phyloP scores from a whole-genome alignment of 2,329 filamentous ascomycete species.

The Plenodomus tracheiphilus region DNA sequence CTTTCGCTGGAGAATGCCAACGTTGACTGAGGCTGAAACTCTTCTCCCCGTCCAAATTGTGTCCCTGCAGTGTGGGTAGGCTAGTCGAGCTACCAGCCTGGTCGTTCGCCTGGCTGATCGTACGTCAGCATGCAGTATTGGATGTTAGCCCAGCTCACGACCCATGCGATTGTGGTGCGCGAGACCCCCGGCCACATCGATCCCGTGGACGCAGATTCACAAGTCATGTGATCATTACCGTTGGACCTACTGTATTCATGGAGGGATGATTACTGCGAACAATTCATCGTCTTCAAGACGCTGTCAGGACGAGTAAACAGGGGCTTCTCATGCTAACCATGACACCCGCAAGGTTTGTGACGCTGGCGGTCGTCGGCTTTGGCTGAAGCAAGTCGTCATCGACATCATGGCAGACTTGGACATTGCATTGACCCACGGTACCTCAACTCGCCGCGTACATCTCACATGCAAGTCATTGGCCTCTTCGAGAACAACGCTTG shows the following conservation, averaged over 20 bases:
- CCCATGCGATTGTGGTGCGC: slow-evolving; percentile 7
- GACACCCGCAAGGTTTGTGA: background rate
- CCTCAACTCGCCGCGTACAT: background rate
- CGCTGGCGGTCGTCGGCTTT: background rate
- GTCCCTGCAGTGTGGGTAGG: slow-evolving; percentile 16
- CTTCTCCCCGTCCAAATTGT: slow-evolving; percentile 11
- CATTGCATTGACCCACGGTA: background rate
- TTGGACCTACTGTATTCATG: too few relatives aligned
- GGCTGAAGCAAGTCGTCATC: background rate
- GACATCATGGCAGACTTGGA: background rate
- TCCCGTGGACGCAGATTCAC: too few relatives aligned
- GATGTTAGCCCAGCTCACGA: background rate
- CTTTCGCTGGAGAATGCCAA: slow-evolving; percentile 11
- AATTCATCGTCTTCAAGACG: background rate
- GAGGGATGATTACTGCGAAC: too few relatives aligned
- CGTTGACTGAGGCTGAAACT: slow-evolving; percentile 25
- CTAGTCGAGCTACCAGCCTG: slow-evolving; percentile 15
- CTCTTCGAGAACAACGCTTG: background rate
- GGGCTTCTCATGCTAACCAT: background rate
- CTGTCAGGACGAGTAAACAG: background rate
- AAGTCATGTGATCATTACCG: slow-evolving; percentile 27
- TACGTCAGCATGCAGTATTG: slow-evolving; percentile 36
- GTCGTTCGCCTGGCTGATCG: slow-evolving; percentile 11
- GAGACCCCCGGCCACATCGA: too few relatives aligned
- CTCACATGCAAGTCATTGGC: background rate